Base-by-base conservation (phyloP, 768 basidiomycete genomes). In the Mycena maculata region DNA sequence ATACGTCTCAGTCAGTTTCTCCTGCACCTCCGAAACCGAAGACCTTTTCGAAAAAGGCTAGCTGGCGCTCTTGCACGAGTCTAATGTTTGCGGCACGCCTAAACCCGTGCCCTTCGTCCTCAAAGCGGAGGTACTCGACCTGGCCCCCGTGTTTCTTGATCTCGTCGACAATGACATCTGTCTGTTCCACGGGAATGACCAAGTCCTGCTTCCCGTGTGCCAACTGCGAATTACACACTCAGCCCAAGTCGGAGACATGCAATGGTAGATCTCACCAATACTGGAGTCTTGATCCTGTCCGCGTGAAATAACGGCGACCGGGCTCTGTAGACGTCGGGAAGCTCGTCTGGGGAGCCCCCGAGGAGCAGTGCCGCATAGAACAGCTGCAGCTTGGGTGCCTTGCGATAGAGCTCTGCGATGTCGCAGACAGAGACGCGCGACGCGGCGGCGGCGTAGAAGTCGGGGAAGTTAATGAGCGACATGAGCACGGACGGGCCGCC, bases 1-100 rank as follows among this genome's bases (percentile, higher is more conserved):
- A 38, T 38, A 38, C 36, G 36, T 9, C 16, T 38, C 36, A 38
- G 77, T 91, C 60, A 95, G 94, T 75, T 71, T 77, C 1, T 88
- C 85, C 12, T 16, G 7, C 16, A 42, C 18, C 20, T 42, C 20
- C 41, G 52, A 57, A 57, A 1, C 55, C 55, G 9, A 63, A 55
- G 31, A 55, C 61, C 2, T 20, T 41, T 31, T 64, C 63, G 38
- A 64, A 64, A 23, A 64, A 64, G 9, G 30, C 47, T 4, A 64
- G 45, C 27, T 30, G 30, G 18, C 54, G 42, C 54, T 64, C 63
- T 16, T 56, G 53, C 54, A 57, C 53, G 7, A 48, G 25, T n/a
- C 27, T 9, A 31, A 57, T 30, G 41, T 25, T 64, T 4, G 38
- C 54, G 13, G 63, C 63, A 15, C 27, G 39, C 10, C 62, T 5